Conservation (phyloP, 1,284 basidiomycete genomes). For the Ganoderma boninense region DNA sequence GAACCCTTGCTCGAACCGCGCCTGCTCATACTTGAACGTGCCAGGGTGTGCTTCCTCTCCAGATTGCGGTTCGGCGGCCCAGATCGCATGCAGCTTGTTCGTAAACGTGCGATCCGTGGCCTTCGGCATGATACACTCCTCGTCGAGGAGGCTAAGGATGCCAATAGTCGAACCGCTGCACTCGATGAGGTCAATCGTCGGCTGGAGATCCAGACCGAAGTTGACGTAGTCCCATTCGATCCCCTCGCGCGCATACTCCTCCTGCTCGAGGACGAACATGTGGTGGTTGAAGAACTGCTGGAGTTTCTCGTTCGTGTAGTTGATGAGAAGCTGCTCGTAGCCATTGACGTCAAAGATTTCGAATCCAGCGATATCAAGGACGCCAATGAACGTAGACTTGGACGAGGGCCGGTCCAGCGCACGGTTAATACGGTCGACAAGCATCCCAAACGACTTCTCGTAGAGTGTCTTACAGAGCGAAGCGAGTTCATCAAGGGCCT, state of each 20-base stretch:
- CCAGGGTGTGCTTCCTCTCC: conserved; percentile 75
- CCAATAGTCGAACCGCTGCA: conserved; percentile 79
- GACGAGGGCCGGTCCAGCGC: conserved; percentile 93
- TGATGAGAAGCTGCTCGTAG: conserved; percentile 99
- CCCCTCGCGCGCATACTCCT: conserved; percentile 96
- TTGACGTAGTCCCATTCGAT: conserved; percentile 99
- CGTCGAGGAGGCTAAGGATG: conserved; percentile 93
- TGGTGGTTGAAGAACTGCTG: conserved; percentile 99
- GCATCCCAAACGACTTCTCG: conserved; percentile 94
- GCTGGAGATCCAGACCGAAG: conserved; percentile 97
- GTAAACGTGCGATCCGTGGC: conserved; percentile 97
- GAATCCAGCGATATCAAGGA: conserved; percentile 99
- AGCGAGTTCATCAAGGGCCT: conserved; percentile 93
- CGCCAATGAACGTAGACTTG: conserved; percentile 97
- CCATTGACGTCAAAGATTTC: conserved; percentile 94
- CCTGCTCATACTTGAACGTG: conserved; percentile 84
- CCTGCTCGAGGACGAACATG: conserved; percentile 99
- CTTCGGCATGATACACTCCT: conserved; percentile 99
- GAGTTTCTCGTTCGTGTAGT: conserved; percentile 98
- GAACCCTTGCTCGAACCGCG: conserved; percentile 95
- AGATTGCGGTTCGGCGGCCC: conserved; percentile 59
- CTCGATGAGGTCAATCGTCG: conserved; percentile 99
- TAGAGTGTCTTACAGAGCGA: conserved; percentile 97
- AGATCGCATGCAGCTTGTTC: conserved; percentile 86
- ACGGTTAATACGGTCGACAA: conserved; percentile 96